These are phyloP conservation scores for Solanum bulbocastanum DNA, from an alignment of 257 asterid genomes.

Conservation along the genomic window DNA sequence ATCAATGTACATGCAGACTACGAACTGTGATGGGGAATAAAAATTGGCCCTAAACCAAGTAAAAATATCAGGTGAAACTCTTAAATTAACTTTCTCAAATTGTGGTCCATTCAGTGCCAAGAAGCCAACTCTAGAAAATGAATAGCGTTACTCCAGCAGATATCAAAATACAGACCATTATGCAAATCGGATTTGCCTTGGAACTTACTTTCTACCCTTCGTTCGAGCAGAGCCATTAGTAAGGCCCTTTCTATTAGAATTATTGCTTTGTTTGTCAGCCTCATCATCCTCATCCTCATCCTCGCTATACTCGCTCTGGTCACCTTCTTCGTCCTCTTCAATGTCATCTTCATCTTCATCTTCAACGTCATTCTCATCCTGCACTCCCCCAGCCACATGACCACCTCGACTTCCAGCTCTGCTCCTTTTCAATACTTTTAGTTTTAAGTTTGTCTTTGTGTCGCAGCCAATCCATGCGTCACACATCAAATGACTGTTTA, in stretches of 20 bases:
- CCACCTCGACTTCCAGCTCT: constrained; percentile 52
- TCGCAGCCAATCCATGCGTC: constrained; percentile 91
- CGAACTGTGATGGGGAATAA: background rate
- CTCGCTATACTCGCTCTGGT: constrained; percentile 78
- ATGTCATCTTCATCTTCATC: constrained; percentile 62
- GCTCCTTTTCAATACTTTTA: constrained; percentile 55
- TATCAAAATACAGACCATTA: background rate
- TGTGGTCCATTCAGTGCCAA: background rate
- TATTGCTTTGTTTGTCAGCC: constrained; percentile 10
- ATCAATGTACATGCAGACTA: background rate
- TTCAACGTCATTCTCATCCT: constrained; percentile 21
- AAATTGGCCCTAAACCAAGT: background rate
- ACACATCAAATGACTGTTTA: constrained; percentile 58
- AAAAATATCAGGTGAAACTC: background rate
- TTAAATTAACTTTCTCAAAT: background rate
- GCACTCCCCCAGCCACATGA: constrained; percentile 21
- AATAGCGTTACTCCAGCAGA: background rate
- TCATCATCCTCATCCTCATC: constrained; percentile 42
- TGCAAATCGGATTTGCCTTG: background rate
- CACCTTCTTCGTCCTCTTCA: constrained; percentile 58
- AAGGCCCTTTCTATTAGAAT: constrained; percentile 1
- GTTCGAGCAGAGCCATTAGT: background rate
- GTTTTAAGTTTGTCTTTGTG: constrained; percentile 30
- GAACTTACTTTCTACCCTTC: background rate
- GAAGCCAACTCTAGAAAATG: background rate